phyloP scores from a whole-genome alignment of 352 stramenopile species.

The Globisporangium rhizosaccharum region DNA sequence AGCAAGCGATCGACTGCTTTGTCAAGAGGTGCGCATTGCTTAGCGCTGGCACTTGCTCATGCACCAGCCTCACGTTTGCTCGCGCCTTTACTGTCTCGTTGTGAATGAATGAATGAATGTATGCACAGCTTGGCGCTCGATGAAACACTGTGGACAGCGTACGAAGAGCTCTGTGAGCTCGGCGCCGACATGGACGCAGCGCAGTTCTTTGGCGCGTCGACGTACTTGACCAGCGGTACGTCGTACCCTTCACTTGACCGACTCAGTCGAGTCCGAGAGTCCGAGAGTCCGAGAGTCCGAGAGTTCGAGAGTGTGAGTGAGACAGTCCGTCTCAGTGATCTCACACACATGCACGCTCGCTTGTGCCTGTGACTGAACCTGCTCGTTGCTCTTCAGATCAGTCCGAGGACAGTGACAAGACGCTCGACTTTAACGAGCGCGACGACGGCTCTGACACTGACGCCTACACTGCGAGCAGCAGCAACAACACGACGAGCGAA shows the following conservation, averaged over 20 bases:
- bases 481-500: conserved; percentile 18
- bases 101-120: conserved; percentile 6
- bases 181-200: conserved; percentile 66
- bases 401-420: conserved; percentile 12
- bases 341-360: not conserved
- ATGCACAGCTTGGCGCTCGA: conserved; percentile 83
- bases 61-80: not conserved
- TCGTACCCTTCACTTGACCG: too few relatives aligned
- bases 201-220: conserved; percentile 55
- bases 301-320: not conserved
- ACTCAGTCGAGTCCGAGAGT: too few relatives aligned
- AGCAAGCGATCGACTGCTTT: conserved; percentile 91
- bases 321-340: not conserved
- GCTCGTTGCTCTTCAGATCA: not conserved
- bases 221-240: conserved; percentile 31
- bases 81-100: not conserved
- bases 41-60: not conserved
- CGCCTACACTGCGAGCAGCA: conserved; percentile 18
- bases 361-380: not conserved
- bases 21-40: conserved; percentile 47
- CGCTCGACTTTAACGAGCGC: conserved; percentile 14
- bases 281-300: too few relatives aligned
- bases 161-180: conserved; percentile 91
- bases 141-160: conserved; percentile 89
- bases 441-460: conserved; percentile 10